phyloP scores from a whole-genome alignment of 164 flowering plant genomes.

The Tetrastigma voinierianum region DNA sequence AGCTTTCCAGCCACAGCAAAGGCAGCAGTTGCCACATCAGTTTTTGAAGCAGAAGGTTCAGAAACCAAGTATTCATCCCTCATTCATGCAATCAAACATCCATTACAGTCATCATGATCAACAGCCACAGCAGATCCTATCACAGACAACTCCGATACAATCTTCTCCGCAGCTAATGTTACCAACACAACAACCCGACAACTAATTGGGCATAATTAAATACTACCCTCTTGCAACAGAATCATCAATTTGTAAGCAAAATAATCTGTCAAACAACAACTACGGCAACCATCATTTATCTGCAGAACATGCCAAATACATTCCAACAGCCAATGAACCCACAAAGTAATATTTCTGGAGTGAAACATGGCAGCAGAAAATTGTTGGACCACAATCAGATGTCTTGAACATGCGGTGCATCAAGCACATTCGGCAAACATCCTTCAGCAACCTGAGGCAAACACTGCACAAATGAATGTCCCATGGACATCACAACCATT shows the following conservation, averaged over 20 bases:
- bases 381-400: background rate
- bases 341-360: background rate
- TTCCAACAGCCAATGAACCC: background rate
- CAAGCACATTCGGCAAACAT: conserved; percentile 7
- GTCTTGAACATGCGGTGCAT: conserved; percentile 7
- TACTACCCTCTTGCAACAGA: background rate
- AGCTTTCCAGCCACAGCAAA: background rate
- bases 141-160: background rate
- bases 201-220: background rate
- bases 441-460: conserved; percentile 2
- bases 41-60: background rate
- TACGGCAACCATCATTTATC: background rate
- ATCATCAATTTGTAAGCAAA: background rate
- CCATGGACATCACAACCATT: conserved; percentile 12
- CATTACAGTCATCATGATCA: background rate
- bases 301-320: background rate
- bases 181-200: background rate
- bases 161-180: background rate
- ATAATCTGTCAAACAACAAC: background rate
- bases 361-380: background rate
- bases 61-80: background rate
- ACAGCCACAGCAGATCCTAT: background rate
- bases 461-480: conserved; percentile 5
- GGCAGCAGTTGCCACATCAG: background rate
- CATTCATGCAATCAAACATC: background rate